Base-by-base conservation (phyloP, 2,329 filamentous ascomycete species). In the Cryoendolithus antarcticus region DNA sequence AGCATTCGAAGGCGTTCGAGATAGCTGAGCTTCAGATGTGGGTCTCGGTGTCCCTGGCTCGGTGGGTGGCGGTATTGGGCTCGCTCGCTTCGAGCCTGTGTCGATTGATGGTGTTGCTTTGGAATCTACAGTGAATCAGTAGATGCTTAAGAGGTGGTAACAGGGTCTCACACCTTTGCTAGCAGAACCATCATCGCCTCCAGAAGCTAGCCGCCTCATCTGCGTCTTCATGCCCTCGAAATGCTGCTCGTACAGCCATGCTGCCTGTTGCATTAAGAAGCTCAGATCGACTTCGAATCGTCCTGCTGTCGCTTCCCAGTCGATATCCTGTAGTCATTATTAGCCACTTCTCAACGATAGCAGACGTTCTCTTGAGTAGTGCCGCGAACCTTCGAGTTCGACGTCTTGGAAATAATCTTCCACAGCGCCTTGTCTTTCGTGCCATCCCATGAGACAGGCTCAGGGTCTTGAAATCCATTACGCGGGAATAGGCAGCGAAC, bases 211-310 rank as follows among this genome's bases (percentile, higher is more conserved):
- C 56, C 81, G 91, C 45, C 83, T 77, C 67, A 96, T 86, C 63
- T 95, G 86, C 12, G 83, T 86, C 48, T 85, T 77, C 35, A 96
- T 84, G 58, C 95, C 86, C 1, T 84, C 83, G 21, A 93, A 74
- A 63, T 96, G 86, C 37, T 84, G 74, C 58, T 96, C 88, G 55
- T 91, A 94, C 4, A 96, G 74, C 74, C 86, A 94, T 60, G 86
- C 86, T 46, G 86, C 86, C 62, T 98, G 86, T 57, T 94, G 85
- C 10, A 95, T 74, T 27, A 98, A 72, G 55, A 96, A 96, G 31
- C 86, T 74, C 42, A 93, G 76, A 19, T 84, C 81, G 12, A 95
- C 89, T 46, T 88, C 74, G 61, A 95, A 94, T 34, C 75, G 71
- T 38, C 74, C 39, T 15, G 50, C 52, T 21, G 54, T 41, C 0